phyloP scores from a whole-genome alignment of 73 alveolate genomes.

The Paramecium caudatum region DNA sequence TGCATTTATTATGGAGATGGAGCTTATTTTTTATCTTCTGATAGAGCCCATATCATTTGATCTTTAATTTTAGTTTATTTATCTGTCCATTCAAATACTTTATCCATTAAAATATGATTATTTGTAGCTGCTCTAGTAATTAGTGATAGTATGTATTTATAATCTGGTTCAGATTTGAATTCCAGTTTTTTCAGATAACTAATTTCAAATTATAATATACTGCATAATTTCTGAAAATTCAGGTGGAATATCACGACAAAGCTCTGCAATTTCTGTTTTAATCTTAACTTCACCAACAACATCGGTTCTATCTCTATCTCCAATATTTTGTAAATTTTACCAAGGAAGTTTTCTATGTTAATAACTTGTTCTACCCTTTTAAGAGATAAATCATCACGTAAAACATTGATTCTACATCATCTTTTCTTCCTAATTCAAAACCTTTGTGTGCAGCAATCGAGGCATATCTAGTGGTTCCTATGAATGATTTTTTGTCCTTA shows the following conservation, averaged over 20 bases:
- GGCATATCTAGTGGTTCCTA: constrained; percentile 88
- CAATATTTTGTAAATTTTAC: constrained; percentile 76
- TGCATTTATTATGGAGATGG: no score
- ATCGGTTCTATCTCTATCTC: constrained; percentile 76
- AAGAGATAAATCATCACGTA: constrained; percentile 82
- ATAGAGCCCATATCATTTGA: constrained; percentile 53
- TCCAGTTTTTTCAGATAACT: constrained; percentile 56
- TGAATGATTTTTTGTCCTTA: constrained; percentile 63
- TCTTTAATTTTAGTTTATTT: constrained; percentile 31
- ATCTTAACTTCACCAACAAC: constrained; percentile 68
- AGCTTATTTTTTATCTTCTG: background rate
- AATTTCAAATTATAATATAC: background rate
- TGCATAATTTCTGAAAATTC: constrained; percentile 54
- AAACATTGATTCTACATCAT: constrained; percentile 84
- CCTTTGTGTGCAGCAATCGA: constrained; percentile 87
- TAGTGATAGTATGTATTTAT: constrained; percentile 38
- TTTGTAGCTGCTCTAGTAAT: background rate
- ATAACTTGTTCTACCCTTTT: constrained; percentile 76
- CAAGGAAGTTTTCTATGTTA: constrained; percentile 73
- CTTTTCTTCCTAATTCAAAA: constrained; percentile 85
- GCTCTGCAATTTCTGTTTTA: constrained; percentile 6
- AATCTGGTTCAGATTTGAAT: constrained; percentile 73
- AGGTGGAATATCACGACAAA: constrained; percentile 60
- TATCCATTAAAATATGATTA: constrained; percentile 54
- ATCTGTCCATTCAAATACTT: constrained; percentile 54